phyloP scores from a whole-genome alignment of 2,329 filamentous ascomycete genomes.

The Microcyclosporella mali region DNA sequence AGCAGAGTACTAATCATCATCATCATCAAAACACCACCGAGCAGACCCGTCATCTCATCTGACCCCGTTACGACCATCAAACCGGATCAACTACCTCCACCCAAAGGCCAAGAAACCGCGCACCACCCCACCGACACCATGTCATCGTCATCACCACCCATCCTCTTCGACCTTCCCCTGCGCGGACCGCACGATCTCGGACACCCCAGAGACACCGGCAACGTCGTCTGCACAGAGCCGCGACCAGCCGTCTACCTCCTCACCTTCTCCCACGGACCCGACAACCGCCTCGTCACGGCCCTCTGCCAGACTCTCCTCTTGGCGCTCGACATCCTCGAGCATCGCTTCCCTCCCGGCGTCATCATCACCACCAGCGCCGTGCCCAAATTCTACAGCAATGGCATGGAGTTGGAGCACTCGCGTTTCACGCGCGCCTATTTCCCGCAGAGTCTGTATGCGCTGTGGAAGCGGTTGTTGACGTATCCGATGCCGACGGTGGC shows the following conservation, averaged over 20 bases:
- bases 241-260: constrained; percentile 61
- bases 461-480: constrained; percentile 61
- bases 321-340: constrained; percentile 69
- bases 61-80: too few relatives aligned
- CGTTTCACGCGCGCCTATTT: constrained; percentile 54
- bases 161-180: too few relatives aligned
- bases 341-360: constrained; percentile 62
- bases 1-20: too few relatives aligned
- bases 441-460: constrained; percentile 52
- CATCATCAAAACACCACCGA: too few relatives aligned
- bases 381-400: constrained; percentile 75
- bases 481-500: constrained; percentile 79
- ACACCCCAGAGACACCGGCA: constrained; percentile 31
- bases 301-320: constrained; percentile 63
- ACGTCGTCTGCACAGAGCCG: constrained; percentile 56
- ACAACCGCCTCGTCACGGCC: constrained; percentile 66
- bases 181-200: too few relatives aligned
- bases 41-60: too few relatives aligned
- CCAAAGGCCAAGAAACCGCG: too few relatives aligned
- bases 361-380: constrained; percentile 71
- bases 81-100: too few relatives aligned
- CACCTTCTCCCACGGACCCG: constrained; percentile 63
- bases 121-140: too few relatives aligned
- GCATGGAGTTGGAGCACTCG: constrained; percentile 69
- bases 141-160: too few relatives aligned